These are phyloP conservation scores for Eutrema japonicum DNA, from an alignment of 345 rosid species.

Conservation along the genomic window DNA sequence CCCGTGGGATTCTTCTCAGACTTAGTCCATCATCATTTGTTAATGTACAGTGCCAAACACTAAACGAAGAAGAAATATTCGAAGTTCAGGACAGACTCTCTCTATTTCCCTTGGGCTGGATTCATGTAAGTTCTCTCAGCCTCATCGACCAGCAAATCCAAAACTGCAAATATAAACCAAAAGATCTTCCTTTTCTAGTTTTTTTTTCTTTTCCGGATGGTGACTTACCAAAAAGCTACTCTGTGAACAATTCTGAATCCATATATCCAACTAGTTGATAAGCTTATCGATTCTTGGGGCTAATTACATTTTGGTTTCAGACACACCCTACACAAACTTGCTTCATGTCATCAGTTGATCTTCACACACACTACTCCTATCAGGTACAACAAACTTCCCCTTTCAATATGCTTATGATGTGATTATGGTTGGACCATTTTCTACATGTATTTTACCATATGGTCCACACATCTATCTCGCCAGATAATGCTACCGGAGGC, in stretches of 20 bases:
- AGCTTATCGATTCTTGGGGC: constrained; percentile 23
- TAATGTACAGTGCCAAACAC: constrained; percentile 72
- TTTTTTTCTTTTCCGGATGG: not conserved
- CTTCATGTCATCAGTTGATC: constrained; percentile 99
- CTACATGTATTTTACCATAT: not conserved
- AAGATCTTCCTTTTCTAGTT: not conserved
- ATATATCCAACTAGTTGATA: constrained; percentile 8
- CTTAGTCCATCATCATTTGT: constrained; percentile 2
- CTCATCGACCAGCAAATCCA: not conserved
- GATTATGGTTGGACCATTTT: not conserved
- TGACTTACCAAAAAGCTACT: not conserved
- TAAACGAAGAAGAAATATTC: constrained; percentile 92
- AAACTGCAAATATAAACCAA: not conserved
- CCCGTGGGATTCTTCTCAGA: constrained; percentile 4
- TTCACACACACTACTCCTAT: constrained; percentile 97
- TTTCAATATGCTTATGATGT: not conserved
- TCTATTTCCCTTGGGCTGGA: constrained; percentile 95
- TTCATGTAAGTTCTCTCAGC: constrained; percentile 67
- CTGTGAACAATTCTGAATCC: not conserved
- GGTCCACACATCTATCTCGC: not conserved
- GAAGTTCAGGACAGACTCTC: constrained; percentile 89
- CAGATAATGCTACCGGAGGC: constrained; percentile 97
- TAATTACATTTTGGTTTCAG: constrained; percentile 54
- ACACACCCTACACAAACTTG: constrained; percentile 97
- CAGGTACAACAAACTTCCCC: constrained; percentile 57